A percentile compares a stretch with the other conserved stretches of the same genome.
Evolutionary conservation across 2,329 filamentous ascomycete genomes (phyloP).

Genomic region (Thielaviopsis populi): DNA sequence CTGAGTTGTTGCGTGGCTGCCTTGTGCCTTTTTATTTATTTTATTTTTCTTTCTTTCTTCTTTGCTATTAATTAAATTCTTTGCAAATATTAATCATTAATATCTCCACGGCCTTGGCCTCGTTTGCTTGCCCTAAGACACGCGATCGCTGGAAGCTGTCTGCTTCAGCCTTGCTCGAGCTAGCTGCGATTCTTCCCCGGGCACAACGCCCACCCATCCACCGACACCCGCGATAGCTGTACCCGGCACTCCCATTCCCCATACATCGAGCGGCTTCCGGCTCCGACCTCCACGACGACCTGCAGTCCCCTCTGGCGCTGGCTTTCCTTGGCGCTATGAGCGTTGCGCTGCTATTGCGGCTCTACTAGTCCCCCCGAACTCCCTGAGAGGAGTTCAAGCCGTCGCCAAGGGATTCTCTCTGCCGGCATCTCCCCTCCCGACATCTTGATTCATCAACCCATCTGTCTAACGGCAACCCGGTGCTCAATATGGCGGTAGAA

Average conservation of each 20-base stretch:
- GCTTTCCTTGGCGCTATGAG: conserved; percentile 11
- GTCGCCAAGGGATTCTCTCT: neutral
- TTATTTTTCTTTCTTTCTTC: neutral
- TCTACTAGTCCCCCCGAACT: conserved; percentile 8
- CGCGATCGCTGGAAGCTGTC: neutral
- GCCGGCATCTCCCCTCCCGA: neutral
- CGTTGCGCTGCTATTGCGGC: conserved; percentile 14
- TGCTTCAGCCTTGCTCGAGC: neutral
- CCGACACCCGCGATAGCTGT: neutral
- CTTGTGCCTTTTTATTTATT: neutral
- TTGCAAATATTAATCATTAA: conserved; percentile 3
- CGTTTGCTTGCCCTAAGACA: neutral
- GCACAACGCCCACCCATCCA: too few relatives aligned
- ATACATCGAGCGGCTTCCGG: neutral
- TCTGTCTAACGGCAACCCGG: neutral
- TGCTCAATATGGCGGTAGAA: neutral
- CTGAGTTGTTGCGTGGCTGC: neutral
- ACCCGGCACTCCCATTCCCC: neutral
- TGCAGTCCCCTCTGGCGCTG: neutral
- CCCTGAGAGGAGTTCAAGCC: neutral
- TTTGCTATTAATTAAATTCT: neutral
- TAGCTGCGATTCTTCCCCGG: neutral
- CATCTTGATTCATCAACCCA: neutral
- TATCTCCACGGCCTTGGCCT: neutral
- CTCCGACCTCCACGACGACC: neutral